Evolutionary conservation across 2,329 filamentous ascomycete genomes (phyloP).

Genomic region (Diaporthe sp.): DNA sequence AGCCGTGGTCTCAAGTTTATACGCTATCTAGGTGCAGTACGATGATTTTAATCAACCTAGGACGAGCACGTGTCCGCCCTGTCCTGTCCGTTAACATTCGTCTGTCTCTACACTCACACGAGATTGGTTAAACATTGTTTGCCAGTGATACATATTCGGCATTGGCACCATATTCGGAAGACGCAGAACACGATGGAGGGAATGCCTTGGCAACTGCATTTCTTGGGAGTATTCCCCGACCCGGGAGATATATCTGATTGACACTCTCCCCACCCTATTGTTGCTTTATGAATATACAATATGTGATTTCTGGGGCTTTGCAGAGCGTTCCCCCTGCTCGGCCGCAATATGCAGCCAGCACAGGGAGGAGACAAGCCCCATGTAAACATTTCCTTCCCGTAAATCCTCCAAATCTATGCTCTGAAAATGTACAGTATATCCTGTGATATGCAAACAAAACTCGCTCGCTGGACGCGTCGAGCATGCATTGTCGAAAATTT

Average conservation of each 20-base stretch:
- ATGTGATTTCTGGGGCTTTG: not conserved
- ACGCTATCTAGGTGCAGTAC: not conserved
- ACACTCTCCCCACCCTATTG: not conserved
- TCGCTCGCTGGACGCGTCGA: slow-evolving; percentile 26
- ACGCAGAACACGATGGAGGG: not conserved
- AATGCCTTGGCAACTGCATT: not conserved
- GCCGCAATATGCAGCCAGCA: not conserved
- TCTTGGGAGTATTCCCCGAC: not conserved
- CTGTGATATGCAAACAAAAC: slow-evolving; percentile 33
- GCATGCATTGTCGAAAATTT: slow-evolving; percentile 26
- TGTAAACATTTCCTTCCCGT: not conserved
- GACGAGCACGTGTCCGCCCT: slow-evolving; percentile 3
- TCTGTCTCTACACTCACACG: too few relatives aligned
- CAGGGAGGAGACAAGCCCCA: not conserved
- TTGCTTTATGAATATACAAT: slow-evolving; percentile 11
- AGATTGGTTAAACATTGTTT: too few relatives aligned
- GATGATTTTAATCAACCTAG: not conserved
- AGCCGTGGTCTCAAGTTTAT: not conserved
- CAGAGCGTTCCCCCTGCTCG: not conserved
- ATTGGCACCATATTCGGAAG: too few relatives aligned
- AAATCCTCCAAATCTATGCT: slow-evolving; percentile 27
- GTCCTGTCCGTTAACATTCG: not conserved
- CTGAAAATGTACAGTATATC: slow-evolving; percentile 35
- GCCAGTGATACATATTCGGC: not conserved
- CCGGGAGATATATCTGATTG: not conserved